Base-by-base conservation (phyloP, 2,329 filamentous ascomycete genomes). In the Camptophora hylomeconis region DNA sequence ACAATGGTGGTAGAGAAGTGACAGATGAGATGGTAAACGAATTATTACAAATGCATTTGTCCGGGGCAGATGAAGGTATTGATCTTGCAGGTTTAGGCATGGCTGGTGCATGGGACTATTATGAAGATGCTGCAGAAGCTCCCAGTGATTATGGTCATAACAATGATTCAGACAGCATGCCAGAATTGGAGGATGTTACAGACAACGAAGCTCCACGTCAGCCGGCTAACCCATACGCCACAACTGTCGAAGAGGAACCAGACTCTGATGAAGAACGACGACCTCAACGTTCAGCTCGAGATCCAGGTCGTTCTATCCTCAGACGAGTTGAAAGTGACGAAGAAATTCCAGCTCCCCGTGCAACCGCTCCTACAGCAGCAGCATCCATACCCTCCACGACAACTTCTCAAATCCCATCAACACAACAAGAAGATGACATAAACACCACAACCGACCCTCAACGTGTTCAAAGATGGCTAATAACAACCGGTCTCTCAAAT, bases 401-500 rank as follows among this genome's bases (percentile, higher is more conserved):
- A n/a, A n/a, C n/a, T n/a, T n/a, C n/a, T n/a, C n/a, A n/a, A n/a
- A n/a, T n/a, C n/a, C n/a, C n/a, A 10, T 4, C 32, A 12, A 10
- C 34, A 8, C 10, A 33, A n/a, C 16, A 17, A 24, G 16, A 20
- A 25, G 5, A 9, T 10, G 35, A 38, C 7, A 19, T 20, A 23
- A 32, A 35, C 23, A 31, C 40, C 16, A 31, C 33, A n/a, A 15
- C 24, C 7, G 42, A 43, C 27, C 41, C 41, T 9, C 43, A 46
- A 27, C 38, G 43, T 10, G 26, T 44, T 3, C 43, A 46, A 18
- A 38, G 43, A 11, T 46, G 40, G 38, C 40, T 46, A 5, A 37
- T 46, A 11, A 39, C 38, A 11, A 35, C 35, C 2, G 43, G 43
- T 13, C 28, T 44, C 9, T 23, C 26, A n/a, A 38, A 40, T 14